A percentile compares a stretch with the other conserved stretches of the same genome.
Conservation (phyloP, 768 basidiomycete genomes). For the Lactifluus echinatus region DNA sequence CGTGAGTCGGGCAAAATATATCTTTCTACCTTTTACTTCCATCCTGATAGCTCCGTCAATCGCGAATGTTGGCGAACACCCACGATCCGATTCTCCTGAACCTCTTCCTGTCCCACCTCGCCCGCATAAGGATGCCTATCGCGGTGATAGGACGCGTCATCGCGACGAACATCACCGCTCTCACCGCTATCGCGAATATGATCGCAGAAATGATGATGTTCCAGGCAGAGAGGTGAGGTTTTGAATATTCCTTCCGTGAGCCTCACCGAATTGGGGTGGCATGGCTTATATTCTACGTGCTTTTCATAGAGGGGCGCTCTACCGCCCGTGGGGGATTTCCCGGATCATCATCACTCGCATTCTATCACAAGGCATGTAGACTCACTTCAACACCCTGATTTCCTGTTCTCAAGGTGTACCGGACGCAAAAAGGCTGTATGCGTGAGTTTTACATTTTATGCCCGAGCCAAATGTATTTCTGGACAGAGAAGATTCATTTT, state of each 20-base stretch:
- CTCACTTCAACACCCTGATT: slow-evolving; percentile 16
- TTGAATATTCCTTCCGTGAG: too few species aligned
- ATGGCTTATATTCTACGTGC: background rate
- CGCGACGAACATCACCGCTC: slow-evolving; percentile 10
- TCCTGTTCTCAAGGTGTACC: slow-evolving; percentile 37
- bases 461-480: background rate
- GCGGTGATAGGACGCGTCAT: background rate
- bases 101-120: slow-evolving; percentile 16
- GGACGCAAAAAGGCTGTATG: slow-evolving; percentile 39
- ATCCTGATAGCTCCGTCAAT: slow-evolving; percentile 8
- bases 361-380: background rate
- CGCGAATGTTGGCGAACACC: background rate
- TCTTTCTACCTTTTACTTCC: background rate
- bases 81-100: slow-evolving; percentile 8
- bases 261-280: too few species aligned
- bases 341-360: background rate
- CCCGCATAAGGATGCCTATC: slow-evolving; percentile 1
- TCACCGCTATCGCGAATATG: slow-evolving; percentile 5
- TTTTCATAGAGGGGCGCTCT: background rate
- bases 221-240: slow-evolving; percentile 6
- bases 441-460: slow-evolving; percentile 8
- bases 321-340: background rate
- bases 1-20: background rate
- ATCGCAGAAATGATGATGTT: background rate
- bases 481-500: background rate